These are phyloP conservation scores for Vigna trinervia DNA, from an alignment of 306 rosid species.

Conservation along the genomic window DNA sequence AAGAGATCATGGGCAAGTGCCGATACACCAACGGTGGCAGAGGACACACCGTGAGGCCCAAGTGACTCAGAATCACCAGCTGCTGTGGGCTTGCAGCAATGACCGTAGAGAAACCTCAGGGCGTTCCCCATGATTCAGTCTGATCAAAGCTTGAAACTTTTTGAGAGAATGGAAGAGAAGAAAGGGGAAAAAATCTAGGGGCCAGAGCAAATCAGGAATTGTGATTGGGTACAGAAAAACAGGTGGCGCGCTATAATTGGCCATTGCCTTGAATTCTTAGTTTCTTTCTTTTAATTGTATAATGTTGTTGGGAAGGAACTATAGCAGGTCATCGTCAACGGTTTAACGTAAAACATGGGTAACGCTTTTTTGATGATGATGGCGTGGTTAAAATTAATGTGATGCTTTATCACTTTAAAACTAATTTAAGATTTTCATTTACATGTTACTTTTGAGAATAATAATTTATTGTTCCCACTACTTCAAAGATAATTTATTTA, in stretches of 20 bases:
- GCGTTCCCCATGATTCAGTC: constrained; percentile 68
- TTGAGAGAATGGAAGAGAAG: neutral
- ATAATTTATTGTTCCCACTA: no score
- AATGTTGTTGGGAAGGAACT: neutral
- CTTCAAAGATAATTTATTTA: no score
- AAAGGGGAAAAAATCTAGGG: constrained; percentile 27
- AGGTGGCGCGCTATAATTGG: constrained; percentile 34
- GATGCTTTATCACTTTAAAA: neutral
- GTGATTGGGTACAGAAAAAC: neutral
- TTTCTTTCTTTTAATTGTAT: neutral
- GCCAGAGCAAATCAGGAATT: neutral
- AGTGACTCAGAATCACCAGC: constrained; percentile 55
- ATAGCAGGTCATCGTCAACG: constrained; percentile 33
- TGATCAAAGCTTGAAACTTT: constrained; percentile 30
- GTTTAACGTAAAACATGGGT: constrained; percentile 28
- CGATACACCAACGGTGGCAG: constrained; percentile 68
- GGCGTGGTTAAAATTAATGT: neutral
- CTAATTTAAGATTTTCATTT: neutral
- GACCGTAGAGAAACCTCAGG: constrained; percentile 54
- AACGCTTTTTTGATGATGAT: neutral
- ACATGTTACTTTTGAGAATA: neutral
- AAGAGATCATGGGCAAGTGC: constrained; percentile 81
- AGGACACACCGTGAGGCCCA: constrained; percentile 63
- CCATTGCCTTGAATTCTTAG: neutral
- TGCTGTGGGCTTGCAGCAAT: constrained; percentile 60